A percentile compares a stretch with the other conserved stretches of the same genome.
phyloP scores from a whole-genome alignment of 2,329 filamentous ascomycete species.

The Pseudogymnoascus sp. region DNA sequence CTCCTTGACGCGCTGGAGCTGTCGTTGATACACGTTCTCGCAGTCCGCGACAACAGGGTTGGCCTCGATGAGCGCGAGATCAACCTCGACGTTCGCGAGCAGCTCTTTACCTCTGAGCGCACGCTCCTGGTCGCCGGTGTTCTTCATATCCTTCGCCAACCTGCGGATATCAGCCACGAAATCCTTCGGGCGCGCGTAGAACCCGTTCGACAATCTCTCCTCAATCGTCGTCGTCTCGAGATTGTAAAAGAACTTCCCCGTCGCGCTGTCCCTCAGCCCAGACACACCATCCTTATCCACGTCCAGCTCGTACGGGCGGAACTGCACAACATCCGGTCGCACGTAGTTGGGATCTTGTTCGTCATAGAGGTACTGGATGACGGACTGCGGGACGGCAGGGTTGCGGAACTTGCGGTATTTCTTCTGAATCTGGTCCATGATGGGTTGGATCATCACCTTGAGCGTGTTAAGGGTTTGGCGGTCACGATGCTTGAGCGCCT shows the following conservation, averaged over 20 bases:
- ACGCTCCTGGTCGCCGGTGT: conserved; percentile 73
- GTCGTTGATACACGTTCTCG: conserved; percentile 70
- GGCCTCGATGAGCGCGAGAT: conserved; percentile 69
- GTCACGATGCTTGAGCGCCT: conserved; percentile 73
- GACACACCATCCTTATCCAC: conserved; percentile 72
- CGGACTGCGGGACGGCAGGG: conserved; percentile 64
- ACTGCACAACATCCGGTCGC: conserved; percentile 51
- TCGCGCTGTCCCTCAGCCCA: conserved; percentile 67
- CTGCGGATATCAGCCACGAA: conserved; percentile 83
- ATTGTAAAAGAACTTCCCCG: conserved; percentile 88
- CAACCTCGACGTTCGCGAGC: conserved; percentile 86
- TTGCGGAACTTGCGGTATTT: conserved; percentile 85
- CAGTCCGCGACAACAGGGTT: conserved; percentile 66
- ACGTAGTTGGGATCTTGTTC: conserved; percentile 70
- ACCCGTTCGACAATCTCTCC: conserved; percentile 92
- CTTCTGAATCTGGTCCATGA: conserved; percentile 93
- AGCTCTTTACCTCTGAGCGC: conserved; percentile 86
- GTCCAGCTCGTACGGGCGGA: conserved; percentile 70
- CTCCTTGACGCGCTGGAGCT: conserved; percentile 56
- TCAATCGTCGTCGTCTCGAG: conserved; percentile 89
- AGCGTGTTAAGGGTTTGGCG: conserved; percentile 76
- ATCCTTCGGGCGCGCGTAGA: conserved; percentile 84
- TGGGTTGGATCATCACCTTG: conserved; percentile 82
- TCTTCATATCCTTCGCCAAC: conserved; percentile 76
- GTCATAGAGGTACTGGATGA: conserved; percentile 75